These are phyloP conservation scores for Oenanthe javanica DNA, from an alignment of 140 eudicot genomes.

Conservation along the genomic window DNA sequence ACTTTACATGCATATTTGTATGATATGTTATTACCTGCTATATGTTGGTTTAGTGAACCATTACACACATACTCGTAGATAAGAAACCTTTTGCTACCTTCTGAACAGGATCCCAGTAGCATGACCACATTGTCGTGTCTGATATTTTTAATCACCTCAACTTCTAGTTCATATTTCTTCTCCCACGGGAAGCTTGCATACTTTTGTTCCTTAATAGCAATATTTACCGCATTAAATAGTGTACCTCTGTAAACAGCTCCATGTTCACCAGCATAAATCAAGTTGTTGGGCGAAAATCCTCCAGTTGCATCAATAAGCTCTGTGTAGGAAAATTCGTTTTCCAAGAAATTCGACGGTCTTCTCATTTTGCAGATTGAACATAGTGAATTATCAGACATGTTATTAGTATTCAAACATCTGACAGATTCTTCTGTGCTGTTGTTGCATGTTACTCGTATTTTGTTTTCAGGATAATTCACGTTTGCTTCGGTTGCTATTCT, in stretches of 20 bases:
- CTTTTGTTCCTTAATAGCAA: conserved; percentile 33
- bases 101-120: conserved; percentile 34
- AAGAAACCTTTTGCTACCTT: conserved; percentile 15
- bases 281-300: conserved; percentile 30
- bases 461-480: conserved; percentile 8
- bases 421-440: conserved; percentile 1
- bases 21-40: conserved; percentile 30
- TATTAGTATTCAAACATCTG: conserved; percentile 5
- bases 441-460: neutral
- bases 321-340: conserved; percentile 20
- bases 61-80: conserved; percentile 39
- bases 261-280: conserved; percentile 33
- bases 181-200: conserved; percentile 13
- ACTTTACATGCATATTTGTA: neutral
- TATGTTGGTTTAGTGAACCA: conserved; percentile 37
- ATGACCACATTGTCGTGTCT: conserved; percentile 30
- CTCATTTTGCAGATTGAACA: conserved; percentile 29
- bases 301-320: conserved; percentile 36
- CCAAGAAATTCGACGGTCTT: conserved; percentile 20
- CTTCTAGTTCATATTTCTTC: conserved; percentile 28
- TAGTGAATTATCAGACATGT: conserved; percentile 18
- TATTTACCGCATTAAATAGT: conserved; percentile 11
- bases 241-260: conserved; percentile 32
- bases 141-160: conserved; percentile 27
- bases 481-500: conserved; percentile 3